A percentile compares a stretch with the other conserved stretches of the same genome.
phyloP scores from a whole-genome alignment of 2,329 filamentous ascomycete species.

The Fusarium cyanostomum region DNA sequence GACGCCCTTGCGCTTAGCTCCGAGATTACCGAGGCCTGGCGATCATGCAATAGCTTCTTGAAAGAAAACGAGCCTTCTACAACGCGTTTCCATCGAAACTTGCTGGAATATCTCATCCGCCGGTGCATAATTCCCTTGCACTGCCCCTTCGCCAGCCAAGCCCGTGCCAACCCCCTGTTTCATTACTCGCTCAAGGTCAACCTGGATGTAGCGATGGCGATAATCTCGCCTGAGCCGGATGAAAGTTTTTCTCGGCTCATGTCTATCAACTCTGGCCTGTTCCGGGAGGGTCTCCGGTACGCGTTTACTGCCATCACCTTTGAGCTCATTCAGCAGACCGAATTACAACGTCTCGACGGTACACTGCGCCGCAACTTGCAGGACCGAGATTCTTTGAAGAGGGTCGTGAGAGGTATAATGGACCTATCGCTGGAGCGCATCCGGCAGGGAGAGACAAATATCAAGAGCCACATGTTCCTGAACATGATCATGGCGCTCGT shows the following conservation, averaged over 20 bases:
- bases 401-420: constrained; percentile 43
- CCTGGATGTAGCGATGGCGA: constrained; percentile 54
- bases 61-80: constrained; percentile 12
- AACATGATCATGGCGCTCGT: constrained; percentile 52
- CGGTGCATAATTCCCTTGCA: constrained; percentile 67
- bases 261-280: constrained; percentile 52
- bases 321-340: constrained; percentile 50
- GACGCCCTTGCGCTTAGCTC: constrained; percentile 48
- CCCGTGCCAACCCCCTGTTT: constrained; percentile 56
- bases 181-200: constrained; percentile 60
- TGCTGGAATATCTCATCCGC: constrained; percentile 61
- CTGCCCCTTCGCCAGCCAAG: constrained; percentile 55
- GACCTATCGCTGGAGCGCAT: constrained; percentile 46
- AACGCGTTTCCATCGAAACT: constrained; percentile 56
- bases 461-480: constrained; percentile 55
- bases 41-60: constrained; percentile 34
- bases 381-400: constrained; percentile 46
- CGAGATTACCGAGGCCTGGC: constrained; percentile 45
- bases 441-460: constrained; percentile 54
- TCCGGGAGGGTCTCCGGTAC: constrained; percentile 50
- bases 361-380: constrained; percentile 41
- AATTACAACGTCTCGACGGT: constrained; percentile 44
- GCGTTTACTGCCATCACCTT: constrained; percentile 46
- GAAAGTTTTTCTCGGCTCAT: constrained; percentile 50
- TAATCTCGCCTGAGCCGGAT: constrained; percentile 50